Percentiles rank a stretch among this genome's conserved stretches.
phyloP scores from a whole-genome alignment of 495 filamentous ascomycete species.

The Chaetomium tenue region DNA sequence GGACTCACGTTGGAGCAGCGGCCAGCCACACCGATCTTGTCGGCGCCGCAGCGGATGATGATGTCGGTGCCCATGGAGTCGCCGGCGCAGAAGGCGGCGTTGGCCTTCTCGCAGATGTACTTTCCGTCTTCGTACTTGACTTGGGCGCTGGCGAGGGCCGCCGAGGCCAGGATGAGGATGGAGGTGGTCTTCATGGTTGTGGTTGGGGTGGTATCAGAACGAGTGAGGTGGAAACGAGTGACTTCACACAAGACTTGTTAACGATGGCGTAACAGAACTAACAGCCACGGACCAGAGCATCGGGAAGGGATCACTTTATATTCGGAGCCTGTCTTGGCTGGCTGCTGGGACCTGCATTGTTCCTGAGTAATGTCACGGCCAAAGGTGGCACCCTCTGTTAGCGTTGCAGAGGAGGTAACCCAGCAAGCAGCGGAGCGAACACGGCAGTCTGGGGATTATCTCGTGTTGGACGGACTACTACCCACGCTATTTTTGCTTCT shows the following conservation, averaged over 20 bases:
- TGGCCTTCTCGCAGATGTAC: slow-evolving; percentile 26
- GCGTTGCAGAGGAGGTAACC: neutral
- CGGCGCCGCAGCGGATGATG: slow-evolving; percentile 37
- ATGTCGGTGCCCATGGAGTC: slow-evolving; percentile 34
- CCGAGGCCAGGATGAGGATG: slow-evolving; percentile 31
- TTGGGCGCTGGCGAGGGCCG: slow-evolving; percentile 33
- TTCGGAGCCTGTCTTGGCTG: neutral
- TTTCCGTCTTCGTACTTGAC: slow-evolving; percentile 24
- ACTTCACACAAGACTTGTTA: neutral
- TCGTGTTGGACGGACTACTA: slow-evolving; percentile 1
- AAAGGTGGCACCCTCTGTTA: neutral
- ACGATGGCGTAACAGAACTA: neutral
- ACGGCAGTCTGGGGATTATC: neutral
- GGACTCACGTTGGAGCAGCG: slow-evolving; percentile 32
- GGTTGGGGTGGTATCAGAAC: neutral
- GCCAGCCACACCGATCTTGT: slow-evolving; percentile 24
- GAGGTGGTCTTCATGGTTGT: slow-evolving; percentile 34
- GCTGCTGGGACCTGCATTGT: slow-evolving; percentile 9
- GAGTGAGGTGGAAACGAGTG: slow-evolving; percentile 6
- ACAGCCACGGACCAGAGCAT: neutral
- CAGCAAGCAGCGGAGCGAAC: neutral
- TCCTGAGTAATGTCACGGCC: slow-evolving; percentile 9
- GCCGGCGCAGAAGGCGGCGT: slow-evolving; percentile 35
- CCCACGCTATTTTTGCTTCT: neutral
- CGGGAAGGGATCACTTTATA: slow-evolving; percentile 9